Evolutionary conservation across 78 protist species (phyloP).

Genomic region (Dictyostelium discoideum): DNA sequence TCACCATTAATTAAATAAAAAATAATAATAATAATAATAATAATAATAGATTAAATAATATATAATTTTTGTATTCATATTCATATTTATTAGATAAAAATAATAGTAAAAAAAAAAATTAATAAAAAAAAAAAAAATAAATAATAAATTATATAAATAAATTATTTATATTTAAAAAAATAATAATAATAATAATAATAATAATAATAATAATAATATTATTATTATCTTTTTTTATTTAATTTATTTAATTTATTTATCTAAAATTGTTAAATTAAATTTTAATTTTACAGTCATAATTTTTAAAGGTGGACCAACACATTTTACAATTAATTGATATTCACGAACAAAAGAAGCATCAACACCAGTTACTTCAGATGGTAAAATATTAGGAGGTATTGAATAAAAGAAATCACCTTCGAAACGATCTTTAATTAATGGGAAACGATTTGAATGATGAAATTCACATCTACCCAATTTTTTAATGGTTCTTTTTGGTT

Average conservation of each 20-base stretch:
- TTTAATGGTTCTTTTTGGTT: slow-evolving; percentile 13
- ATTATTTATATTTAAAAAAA: not conserved
- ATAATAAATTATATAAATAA: not conserved
- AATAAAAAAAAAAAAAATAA: not conserved
- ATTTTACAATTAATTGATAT: slow-evolving; percentile 73
- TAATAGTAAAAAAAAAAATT: not conserved
- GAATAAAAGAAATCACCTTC: slow-evolving; percentile 77
- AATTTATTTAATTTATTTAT: not conserved
- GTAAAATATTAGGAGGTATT: slow-evolving; percentile 56
- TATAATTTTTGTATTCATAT: not conserved
- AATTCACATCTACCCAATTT: slow-evolving; percentile 75
- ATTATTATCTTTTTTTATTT: not conserved
- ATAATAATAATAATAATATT: not conserved
- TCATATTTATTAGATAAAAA: not conserved
- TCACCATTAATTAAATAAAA: slow-evolving; percentile 2
- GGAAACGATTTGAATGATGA: slow-evolving; percentile 56
- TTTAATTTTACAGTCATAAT: slow-evolving; percentile 68
- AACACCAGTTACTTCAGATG: slow-evolving; percentile 77
- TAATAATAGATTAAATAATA: not conserved
- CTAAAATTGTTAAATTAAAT: slow-evolving; percentile 72
- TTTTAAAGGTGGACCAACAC: slow-evolving; percentile 67
- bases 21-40: not conserved
- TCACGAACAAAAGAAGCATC: slow-evolving; percentile 74
- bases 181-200: not conserved
- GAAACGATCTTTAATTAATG: slow-evolving; percentile 63